Percentiles rank a stretch among this genome's conserved stretches.
Conservation (phyloP, 805 yeast genomes). For the Vanderwaltozyma tropicalis region DNA sequence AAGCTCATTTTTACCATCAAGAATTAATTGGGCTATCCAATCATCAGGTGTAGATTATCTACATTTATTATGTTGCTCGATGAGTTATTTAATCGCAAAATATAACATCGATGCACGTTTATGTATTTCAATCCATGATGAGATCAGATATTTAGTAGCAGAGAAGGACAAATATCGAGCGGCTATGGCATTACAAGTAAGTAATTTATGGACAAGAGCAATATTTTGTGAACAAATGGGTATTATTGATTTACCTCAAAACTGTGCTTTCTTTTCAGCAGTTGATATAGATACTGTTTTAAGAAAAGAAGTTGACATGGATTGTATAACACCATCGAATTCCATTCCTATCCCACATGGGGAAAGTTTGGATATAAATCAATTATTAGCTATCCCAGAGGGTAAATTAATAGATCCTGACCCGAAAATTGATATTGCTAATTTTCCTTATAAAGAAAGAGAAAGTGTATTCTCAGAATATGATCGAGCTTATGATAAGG, state of each 20-base stretch:
- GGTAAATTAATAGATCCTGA: constrained; percentile 12
- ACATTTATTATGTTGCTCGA: constrained; percentile 72
- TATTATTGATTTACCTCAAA: constrained; percentile 79
- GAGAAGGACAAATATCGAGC: constrained; percentile 66
- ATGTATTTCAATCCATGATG: constrained; percentile 88
- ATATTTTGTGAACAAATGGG: constrained; percentile 92
- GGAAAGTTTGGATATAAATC: constrained; percentile 53
- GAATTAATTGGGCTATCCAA: constrained; percentile 97
- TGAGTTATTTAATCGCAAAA: constrained; percentile 66
- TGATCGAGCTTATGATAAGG: constrained; percentile 19
- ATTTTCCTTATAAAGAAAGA: constrained; percentile 15
- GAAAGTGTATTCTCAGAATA: constrained; percentile 25
- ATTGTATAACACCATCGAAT: constrained; percentile 86
- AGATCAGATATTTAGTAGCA: constrained; percentile 68
- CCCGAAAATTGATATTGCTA: constrained; percentile 12
- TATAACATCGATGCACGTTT: constrained; percentile 68
- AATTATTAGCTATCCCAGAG: constrained; percentile 36
- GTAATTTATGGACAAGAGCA: constrained; percentile 93
- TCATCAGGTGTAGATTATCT: constrained; percentile 96
- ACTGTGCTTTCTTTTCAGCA: constrained; percentile 90
- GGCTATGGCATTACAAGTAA: constrained; percentile 75
- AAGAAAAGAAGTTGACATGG: constrained; percentile 86
- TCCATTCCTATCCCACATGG: constrained; percentile 65
- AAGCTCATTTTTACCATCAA: constrained; percentile 67
- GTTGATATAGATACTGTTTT: constrained; percentile 83